phyloP scores from a whole-genome alignment of 1,284 basidiomycete species.

The Ceratobasidium sp. region DNA sequence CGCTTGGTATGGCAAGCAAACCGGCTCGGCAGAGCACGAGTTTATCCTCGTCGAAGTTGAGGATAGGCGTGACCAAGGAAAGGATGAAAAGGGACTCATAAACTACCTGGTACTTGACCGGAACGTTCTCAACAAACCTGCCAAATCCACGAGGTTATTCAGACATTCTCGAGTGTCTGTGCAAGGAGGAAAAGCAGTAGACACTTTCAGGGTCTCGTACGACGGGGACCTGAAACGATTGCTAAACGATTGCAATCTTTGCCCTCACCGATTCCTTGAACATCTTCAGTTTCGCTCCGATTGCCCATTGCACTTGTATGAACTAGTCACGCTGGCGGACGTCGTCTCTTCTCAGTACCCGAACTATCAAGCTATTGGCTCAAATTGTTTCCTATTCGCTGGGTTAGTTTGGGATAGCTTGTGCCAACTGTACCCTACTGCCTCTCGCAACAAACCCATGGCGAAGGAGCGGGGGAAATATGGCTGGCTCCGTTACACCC shows the following conservation, averaged over 20 bases:
- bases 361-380: too few species aligned
- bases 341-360: not conserved
- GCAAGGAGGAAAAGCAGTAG: too few species aligned
- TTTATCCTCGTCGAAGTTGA: constrained; percentile 1
- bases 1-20: constrained; percentile 14
- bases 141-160: too few species aligned
- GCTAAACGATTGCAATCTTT: not conserved
- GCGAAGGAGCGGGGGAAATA: not conserved
- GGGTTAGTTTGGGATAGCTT: constrained; percentile 15
- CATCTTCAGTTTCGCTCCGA: not conserved
- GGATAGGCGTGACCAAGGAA: too few species aligned
- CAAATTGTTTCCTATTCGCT: constrained; percentile 10
- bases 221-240: constrained; percentile 2
- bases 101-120: constrained; percentile 8
- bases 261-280: not conserved
- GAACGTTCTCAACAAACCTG: not conserved
- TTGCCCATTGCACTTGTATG: not conserved
- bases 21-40: not conserved
- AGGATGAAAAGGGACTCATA: not conserved
- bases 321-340: not conserved
- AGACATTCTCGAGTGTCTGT: too few species aligned
- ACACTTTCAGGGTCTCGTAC: constrained; percentile 11
- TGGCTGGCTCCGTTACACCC: not conserved
- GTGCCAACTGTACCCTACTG: not conserved
- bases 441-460: not conserved